Base-by-base conservation (phyloP, 345 rosid genomes). In the Lumnitzera littorea region DNA sequence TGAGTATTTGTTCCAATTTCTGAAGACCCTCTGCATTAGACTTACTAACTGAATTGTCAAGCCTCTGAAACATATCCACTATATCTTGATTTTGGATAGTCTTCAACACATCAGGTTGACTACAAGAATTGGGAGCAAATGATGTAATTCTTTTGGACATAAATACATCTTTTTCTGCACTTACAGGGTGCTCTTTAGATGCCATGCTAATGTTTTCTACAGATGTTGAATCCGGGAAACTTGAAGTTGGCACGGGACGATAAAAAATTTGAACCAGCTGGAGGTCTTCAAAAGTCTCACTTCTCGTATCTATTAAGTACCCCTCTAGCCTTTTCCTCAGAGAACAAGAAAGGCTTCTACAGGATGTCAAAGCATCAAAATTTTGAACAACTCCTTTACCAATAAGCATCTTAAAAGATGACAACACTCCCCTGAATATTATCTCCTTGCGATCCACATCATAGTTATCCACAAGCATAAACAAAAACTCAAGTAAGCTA, bases 401-500 rank as follows among this genome's bases (percentile, higher is more conserved):
- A 62, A 82, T 79, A 61, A 89, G 82, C 13, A 62, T 55, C 50
- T 59, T 66, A 54, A 89, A 83, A 47, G 96, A 82, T 51, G 84
- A 71, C 15, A 79, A 71, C 7, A 92, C 75, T 56, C 98, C 84
- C 61, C 65, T 77, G 10, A 29, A 13, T 57, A 85, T 70, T 25
- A 81, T 50, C 67, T 77, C 73, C 41, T 60, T 67, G 11, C 16
- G 80, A 41, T 80, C 80, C 51, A 70, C 17, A 47, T 89, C 96
- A 63, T 80, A 85, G 65, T 78, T 81, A 24, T 92, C 96, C 50
- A 66, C 79, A 24, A 92, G 82, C 56, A 84, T 85, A 58, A 89
- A 72, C 75, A 92, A 76, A 69, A 79, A 87, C 12, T 89, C 98
- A 50, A 92, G 87, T 53, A 89, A 89, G 31, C 82, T 66, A 62